Conservation (phyloP, 2,329 filamentous ascomycete species). For the Aspergillus felis region DNA sequence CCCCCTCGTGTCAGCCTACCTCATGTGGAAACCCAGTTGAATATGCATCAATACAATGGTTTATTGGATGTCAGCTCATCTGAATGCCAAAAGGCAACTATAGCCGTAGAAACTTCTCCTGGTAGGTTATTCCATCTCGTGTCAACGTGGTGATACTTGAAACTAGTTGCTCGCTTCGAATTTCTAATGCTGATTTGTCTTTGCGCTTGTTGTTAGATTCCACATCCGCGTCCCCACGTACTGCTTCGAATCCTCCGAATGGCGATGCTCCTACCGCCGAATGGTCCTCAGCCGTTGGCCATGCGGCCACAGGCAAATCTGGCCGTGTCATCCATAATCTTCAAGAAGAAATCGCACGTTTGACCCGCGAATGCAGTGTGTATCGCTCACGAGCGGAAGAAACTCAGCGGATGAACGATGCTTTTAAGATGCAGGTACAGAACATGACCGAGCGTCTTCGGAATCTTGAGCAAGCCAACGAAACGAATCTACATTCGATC, state of each 20-base stretch:
- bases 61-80: conserved; percentile 30
- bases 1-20: conserved; percentile 36
- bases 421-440: conserved; percentile 41
- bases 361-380: conserved; percentile 45
- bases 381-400: conserved; percentile 45
- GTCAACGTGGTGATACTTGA: background rate
- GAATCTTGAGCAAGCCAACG: conserved; percentile 45
- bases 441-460: conserved; percentile 45
- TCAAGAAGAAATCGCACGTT: conserved; percentile 48
- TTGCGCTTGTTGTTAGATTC: background rate
- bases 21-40: conserved; percentile 40
- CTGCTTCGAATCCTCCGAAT: conserved; percentile 26
- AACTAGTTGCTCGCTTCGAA: background rate
- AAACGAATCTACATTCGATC: conserved; percentile 45
- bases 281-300: conserved; percentile 49
- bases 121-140: conserved; percentile 18
- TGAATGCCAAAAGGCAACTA: conserved; percentile 22
- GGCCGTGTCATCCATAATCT: conserved; percentile 49
- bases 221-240: conserved; percentile 13
- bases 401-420: conserved; percentile 45
- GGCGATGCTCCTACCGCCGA: conserved; percentile 30
- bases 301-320: conserved; percentile 48
- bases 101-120: conserved; percentile 15
- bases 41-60: conserved; percentile 42
- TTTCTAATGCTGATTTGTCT: conserved; percentile 3